Evolutionary conservation across 1,284 basidiomycete genomes (phyloP), one percentile per base, ranked within the genome.

Genomic region (Ganoderma lucidum): DNA sequence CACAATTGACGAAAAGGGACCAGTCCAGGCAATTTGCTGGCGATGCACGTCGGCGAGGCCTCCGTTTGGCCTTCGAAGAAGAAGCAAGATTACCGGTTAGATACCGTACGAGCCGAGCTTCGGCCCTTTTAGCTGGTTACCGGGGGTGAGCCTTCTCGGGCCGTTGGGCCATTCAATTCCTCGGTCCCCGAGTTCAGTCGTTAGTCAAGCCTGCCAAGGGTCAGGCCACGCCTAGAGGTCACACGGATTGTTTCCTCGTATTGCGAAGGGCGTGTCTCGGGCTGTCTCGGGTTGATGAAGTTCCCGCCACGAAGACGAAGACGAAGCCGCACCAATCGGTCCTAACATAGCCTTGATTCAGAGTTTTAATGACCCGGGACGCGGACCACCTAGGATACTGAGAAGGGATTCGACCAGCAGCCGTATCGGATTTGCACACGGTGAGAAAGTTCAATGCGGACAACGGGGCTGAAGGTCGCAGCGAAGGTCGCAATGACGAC

Each of bases 81-180:
- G 14, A 15, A 12, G 32, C 53, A 35, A 35, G 53, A 56, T 56
- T 32, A 56, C 30, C 53, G 53, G 53, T 30, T 35, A 35, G 30
- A 56, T 56, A 56, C 32, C 30, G 32, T 35, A 56, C 53, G 53
- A 30, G 19, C 53, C 53, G 30, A 19, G 8, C 35, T 19, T 17
- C 32, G 53, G 32, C 53, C 17, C 53, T 35, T 56, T 56, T 28
- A 53, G 48, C 48, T 53, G 48, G 48, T 53, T 53, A 53, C 48
- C 48, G 23, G 10, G 48, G 3, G 23, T 28, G 23, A 14, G 48
- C 6, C 45, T 53, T 53, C 48, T 53, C 23, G 12, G 23, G 48
- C 48, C 48, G 48, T 28, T 14, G 4, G 23, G 23, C 23, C 23
- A 53, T 28, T 30, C 10, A 53, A n/a, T 30, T 3, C 45, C n/a